Base-by-base conservation (phyloP, 2,329 filamentous ascomycete species). In the Coniosporium uncinatum region DNA sequence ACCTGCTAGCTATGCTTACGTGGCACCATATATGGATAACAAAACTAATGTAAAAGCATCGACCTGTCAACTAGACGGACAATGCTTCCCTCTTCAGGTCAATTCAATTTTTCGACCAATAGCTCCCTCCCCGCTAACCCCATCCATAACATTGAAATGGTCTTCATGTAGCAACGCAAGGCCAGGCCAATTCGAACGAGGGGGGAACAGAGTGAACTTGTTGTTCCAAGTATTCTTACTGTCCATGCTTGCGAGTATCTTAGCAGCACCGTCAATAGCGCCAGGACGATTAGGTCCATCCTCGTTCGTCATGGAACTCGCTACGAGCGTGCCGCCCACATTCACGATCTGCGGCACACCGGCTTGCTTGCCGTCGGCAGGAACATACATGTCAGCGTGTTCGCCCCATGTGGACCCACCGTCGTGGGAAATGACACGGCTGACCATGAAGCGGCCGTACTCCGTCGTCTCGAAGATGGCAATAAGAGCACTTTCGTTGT, bases 251-350 rank as follows among this genome's bases (percentile, higher is more conserved):
- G 27, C 16, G 16, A 31, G 11, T 11, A 31, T 11, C 27, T 31
- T 31, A 11, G 27, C 27, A 31, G 27, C 27, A 11, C 27, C 27
- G 27, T 31, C 16, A 16, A 31, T 31, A 11, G 11, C 11, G 16
- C 16, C 16, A n/a, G n/a, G n/a, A 31, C 16, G 27, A 11, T 31
- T 16, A 11, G 11, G 27, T 11, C 11, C 54, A 38, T 65, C 64
- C 49, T 72, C 68, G 46, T 72, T 62, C 1, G 67, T 70, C 54
- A 67, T 66, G 52, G 72, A 71, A 42, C 61, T 65, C 0, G 58
- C 59, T 2, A 67, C 62, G 5, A 73, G 49, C 1, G 55, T 64
- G 5, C 61, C 62, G 2, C 68, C 64, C 1, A 70, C 66, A 22
- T 64, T 65, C 21, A 58, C 52, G 5, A 71, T 58, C 45, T 67